Conservation (phyloP, 805 yeast species). For the Schizosaccharomyces pombe region DNA sequence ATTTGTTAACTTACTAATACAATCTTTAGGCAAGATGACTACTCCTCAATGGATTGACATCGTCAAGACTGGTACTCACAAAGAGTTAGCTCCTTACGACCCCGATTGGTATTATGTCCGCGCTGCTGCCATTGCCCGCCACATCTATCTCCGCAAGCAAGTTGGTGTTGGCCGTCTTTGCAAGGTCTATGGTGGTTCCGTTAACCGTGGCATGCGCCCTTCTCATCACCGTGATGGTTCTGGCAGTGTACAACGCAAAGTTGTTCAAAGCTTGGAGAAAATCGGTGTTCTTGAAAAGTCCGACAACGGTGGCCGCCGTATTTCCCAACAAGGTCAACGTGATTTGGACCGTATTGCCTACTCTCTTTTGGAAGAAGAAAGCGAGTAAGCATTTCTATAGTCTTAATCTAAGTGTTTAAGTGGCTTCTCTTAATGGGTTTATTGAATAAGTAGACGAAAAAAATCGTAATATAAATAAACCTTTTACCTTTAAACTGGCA, state of each 20-base stretch:
- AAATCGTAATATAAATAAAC: no score
- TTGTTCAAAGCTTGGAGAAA: constrained; percentile 92
- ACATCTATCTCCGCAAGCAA: constrained; percentile 96
- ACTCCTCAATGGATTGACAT: constrained; percentile 99
- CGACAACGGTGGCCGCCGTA: constrained; percentile 97
- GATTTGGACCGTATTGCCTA: constrained; percentile 67
- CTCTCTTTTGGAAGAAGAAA: constrained; percentile 7
- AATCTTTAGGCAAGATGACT: constrained; percentile 54
- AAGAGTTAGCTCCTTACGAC: constrained; percentile 98
- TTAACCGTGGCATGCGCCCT: constrained; percentile 98
- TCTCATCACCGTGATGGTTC: constrained; percentile 97
- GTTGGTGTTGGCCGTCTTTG: constrained; percentile 98
- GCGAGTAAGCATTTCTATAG: constrained; percentile 5
- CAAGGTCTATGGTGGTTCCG: constrained; percentile 97
- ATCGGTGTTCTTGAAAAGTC: constrained; percentile 90
- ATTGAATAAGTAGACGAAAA: no score
- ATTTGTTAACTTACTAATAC: neutral
- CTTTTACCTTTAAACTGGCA: no score
- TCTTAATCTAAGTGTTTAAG: neutral
- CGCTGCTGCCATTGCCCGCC: constrained; percentile 99
- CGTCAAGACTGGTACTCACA: constrained; percentile 97
- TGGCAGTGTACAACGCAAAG: constrained; percentile 97
- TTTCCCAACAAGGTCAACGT: constrained; percentile 98
- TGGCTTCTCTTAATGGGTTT: no score
- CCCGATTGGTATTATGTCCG: constrained; percentile 69